Percentiles rank a stretch among this genome's conserved stretches.
These are phyloP conservation scores for Solanum arcanum DNA, from an alignment of 257 asterid species.

Conservation along the genomic window DNA sequence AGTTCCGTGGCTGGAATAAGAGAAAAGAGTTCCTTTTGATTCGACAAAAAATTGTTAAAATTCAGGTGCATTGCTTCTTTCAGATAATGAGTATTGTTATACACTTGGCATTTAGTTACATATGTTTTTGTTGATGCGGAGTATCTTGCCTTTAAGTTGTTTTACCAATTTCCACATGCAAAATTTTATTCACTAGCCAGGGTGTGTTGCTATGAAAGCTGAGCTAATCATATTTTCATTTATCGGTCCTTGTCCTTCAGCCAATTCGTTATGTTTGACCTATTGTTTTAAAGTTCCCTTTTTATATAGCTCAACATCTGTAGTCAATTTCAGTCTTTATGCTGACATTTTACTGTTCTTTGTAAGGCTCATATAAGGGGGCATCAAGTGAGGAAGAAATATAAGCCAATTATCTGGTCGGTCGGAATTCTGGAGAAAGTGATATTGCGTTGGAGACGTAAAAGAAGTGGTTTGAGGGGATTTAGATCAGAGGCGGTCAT, in stretches of 20 bases:
- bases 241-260: neutral
- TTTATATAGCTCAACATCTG: neutral
- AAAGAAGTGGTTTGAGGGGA: constrained; percentile 83
- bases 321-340: neutral
- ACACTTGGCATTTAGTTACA: neutral
- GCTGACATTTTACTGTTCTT: constrained; percentile 22
- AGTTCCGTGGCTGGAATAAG: constrained; percentile 90
- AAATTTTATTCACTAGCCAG: neutral
- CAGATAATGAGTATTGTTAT: neutral
- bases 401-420: constrained; percentile 79
- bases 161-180: neutral
- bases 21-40: constrained; percentile 64
- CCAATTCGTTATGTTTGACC: neutral
- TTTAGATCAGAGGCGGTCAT: constrained; percentile 44
- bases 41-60: constrained; percentile 76
- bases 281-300: neutral
- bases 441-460: constrained; percentile 92
- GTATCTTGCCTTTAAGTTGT: neutral
- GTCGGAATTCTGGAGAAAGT: constrained; percentile 91
- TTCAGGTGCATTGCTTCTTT: constrained; percentile 57
- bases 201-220: neutral
- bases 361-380: constrained; percentile 96
- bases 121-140: neutral
- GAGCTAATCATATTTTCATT: neutral
- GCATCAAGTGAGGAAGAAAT: constrained; percentile 86